phyloP scores from a whole-genome alignment of 768 basidiomycete species.

The Pluteus cervinus region DNA sequence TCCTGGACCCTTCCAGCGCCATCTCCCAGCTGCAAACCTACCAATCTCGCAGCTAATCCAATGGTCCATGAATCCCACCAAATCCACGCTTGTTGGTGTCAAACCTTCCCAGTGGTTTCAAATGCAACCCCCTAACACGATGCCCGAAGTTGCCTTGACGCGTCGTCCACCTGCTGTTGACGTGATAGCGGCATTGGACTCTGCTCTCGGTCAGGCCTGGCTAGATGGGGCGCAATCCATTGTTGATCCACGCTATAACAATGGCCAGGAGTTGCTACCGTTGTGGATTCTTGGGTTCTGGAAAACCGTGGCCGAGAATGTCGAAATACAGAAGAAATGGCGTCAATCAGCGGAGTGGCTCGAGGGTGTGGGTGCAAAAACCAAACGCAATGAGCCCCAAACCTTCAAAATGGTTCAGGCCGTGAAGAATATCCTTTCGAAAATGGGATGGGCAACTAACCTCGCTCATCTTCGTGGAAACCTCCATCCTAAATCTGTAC shows the following conservation, averaged over 20 bases:
- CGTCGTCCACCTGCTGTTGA: no score
- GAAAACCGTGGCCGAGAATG: not conserved
- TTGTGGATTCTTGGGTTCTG: conserved; percentile 4
- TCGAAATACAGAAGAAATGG: conserved; percentile 3
- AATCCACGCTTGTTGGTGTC: no score
- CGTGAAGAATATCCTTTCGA: no score
- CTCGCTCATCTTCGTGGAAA: conserved; percentile 2
- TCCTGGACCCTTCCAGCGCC: no score
- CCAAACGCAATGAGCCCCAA: not conserved
- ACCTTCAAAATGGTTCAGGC: no score
- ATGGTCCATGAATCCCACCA: no score
- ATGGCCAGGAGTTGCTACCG: not conserved
- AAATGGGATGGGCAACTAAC: not conserved
- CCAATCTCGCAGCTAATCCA: no score
- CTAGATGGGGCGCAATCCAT: conserved; percentile 3
- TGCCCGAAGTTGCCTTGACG: no score
- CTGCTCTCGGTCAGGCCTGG: conserved; percentile 8
- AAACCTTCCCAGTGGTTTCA: no score
- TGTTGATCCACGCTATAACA: not conserved
- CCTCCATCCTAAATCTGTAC: not conserved
- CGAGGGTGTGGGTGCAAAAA: not conserved
- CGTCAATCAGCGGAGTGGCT: conserved; percentile 3
- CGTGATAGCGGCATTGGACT: no score
- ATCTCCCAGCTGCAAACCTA: no score
- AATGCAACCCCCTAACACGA: no score